phyloP scores from a whole-genome alignment of 805 yeast genomes.

The Lipomyces anomalus region DNA sequence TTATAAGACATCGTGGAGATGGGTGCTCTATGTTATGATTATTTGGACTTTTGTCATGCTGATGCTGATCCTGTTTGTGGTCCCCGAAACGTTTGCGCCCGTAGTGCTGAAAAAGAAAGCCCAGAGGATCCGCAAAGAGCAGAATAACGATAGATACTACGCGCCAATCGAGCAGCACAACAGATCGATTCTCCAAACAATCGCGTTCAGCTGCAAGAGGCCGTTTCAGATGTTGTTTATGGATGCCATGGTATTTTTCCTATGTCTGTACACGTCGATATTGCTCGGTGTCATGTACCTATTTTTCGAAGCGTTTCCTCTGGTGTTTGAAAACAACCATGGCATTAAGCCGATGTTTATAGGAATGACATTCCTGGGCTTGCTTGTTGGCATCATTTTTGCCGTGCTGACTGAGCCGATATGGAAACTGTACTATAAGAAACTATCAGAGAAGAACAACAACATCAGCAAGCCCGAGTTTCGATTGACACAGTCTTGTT shows the following conservation, averaged over 20 bases:
- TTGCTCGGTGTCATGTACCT: slow-evolving; percentile 53
- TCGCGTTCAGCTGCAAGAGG: slow-evolving; percentile 44
- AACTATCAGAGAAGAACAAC: slow-evolving; percentile 47
- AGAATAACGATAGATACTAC: slow-evolving; percentile 37
- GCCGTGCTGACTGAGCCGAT: slow-evolving; percentile 49
- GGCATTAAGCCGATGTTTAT: slow-evolving; percentile 49
- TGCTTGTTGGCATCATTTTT: slow-evolving; percentile 45
- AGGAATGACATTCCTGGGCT: slow-evolving; percentile 56
- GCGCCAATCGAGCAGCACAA: slow-evolving; percentile 41
- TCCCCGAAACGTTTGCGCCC: slow-evolving; percentile 88
- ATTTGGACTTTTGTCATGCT: slow-evolving; percentile 23
- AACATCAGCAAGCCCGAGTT: slow-evolving; percentile 42
- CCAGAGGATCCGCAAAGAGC: slow-evolving; percentile 44
- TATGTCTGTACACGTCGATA: slow-evolving; percentile 54
- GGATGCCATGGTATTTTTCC: slow-evolving; percentile 52
- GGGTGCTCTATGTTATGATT: slow-evolving; percentile 56
- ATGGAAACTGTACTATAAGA: slow-evolving; percentile 59
- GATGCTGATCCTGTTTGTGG: slow-evolving; percentile 32
- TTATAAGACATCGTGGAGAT: slow-evolving; percentile 60
- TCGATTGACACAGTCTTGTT: slow-evolving; percentile 48
- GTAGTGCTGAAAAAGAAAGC: slow-evolving; percentile 68
- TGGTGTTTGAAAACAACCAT: slow-evolving; percentile 47
- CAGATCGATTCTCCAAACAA: slow-evolving; percentile 37
- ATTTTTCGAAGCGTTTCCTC: slow-evolving; percentile 56
- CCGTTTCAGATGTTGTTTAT: slow-evolving; percentile 45